Evolutionary conservation across 805 yeast genomes (phyloP), one percentile per base, ranked within the genome.

Genomic region (Metschnikowia cerradonensis): DNA sequence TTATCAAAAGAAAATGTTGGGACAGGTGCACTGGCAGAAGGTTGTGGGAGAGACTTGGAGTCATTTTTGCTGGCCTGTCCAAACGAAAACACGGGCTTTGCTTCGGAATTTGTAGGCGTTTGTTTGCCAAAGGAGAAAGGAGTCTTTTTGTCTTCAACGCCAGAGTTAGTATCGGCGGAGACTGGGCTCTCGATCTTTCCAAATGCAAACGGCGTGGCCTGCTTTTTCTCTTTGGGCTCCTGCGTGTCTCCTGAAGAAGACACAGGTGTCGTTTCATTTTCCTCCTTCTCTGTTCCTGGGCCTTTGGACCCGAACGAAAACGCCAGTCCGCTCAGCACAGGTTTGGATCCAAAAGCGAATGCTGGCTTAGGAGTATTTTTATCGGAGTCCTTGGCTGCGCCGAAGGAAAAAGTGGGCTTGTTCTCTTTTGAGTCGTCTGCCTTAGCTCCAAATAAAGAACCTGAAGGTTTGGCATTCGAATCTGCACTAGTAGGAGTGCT

Each of bases 291-390:
- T 11, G 11, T 35, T 35, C 8, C 35, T 14, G 22, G 40, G 6
- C 31, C 30, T 14, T 36, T 37, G 19, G 47, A 34, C 14, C 42
- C 42, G 17, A 33, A 48, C 10, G 45, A 42, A 13, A 45, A 31
- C 2, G 53, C 22, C 17, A 45, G 45, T 19, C 19, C 45, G 14
- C 38, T 19, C 45, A 34, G 30, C 6, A 37, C 37, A 20, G 45
- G 45, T 22, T 32, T 34, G 22, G 20, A 7, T 33, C 61, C 63
- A 41, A 63, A 61, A 15, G 61, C 45, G 32, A 55, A 50, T 31
- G 39, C 40, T 7, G 59, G 54, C 20, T 48, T 37, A 19, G 55
- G 34, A 3, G 14, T 39, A 6, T 48, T 41, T 7, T 35, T 23
- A 7, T 30, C 41, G 7, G 22, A 8, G 14, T 39, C 41, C 47